These are phyloP conservation scores for Rhamnella rubrinervis DNA, from an alignment of 331 rosid species.

Conservation along the genomic window DNA sequence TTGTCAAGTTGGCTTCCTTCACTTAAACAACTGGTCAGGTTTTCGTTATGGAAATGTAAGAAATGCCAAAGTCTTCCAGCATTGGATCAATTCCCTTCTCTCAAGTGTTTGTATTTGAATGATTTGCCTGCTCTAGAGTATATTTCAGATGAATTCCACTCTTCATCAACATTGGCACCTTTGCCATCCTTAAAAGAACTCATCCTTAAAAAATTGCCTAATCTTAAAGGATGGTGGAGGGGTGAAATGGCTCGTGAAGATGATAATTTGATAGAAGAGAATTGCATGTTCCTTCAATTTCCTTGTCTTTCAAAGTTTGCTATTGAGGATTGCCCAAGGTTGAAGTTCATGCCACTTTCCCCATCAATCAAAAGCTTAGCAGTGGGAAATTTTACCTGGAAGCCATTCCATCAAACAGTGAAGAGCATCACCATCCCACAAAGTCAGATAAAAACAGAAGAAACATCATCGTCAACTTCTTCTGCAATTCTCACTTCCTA, in stretches of 20 bases:
- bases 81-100: background rate
- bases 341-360: constrained; percentile 6
- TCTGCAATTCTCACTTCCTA: background rate
- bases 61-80: background rate
- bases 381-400: background rate
- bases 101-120: constrained; percentile 17
- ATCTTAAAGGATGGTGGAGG: constrained; percentile 29
- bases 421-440: too few species aligned
- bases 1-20: too few species aligned
- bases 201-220: constrained; percentile 29
- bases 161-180: background rate
- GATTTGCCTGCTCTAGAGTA: constrained; percentile 15
- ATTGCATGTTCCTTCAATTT: background rate
- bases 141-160: background rate
- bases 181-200: constrained; percentile 29
- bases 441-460: background rate
- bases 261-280: background rate
- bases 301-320: background rate
- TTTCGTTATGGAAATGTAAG: background rate
- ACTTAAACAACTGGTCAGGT: background rate
- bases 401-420: constrained; percentile 7
- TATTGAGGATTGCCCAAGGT: background rate
- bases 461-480: background rate
- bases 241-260: background rate
- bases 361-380: background rate